Conservation (phyloP, 495 filamentous ascomycete species). For the Aspergillus cristatus region DNA sequence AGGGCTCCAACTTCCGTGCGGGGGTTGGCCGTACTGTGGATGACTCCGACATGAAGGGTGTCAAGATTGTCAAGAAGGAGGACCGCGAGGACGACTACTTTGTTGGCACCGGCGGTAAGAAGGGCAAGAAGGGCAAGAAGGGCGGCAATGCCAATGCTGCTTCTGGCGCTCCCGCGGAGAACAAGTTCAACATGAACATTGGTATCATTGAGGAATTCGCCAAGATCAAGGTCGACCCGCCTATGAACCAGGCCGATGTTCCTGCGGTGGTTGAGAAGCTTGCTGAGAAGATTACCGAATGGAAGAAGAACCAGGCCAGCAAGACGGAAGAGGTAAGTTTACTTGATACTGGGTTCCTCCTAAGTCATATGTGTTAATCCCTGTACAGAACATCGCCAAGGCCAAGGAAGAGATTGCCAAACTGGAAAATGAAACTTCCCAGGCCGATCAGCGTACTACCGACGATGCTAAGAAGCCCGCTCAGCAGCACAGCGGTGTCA, state of each 20-base stretch:
- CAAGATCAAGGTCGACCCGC: slow-evolving; percentile 75
- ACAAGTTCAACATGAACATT: slow-evolving; percentile 79
- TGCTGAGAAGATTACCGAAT: slow-evolving; percentile 81
- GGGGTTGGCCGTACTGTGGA: slow-evolving; percentile 75
- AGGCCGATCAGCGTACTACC: slow-evolving; percentile 23
- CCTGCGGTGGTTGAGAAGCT: slow-evolving; percentile 73
- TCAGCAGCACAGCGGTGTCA: slow-evolving; percentile 37
- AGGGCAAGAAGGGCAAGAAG: slow-evolving; percentile 85
- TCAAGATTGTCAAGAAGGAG: slow-evolving; percentile 66
- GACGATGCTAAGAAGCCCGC: slow-evolving; percentile 46
- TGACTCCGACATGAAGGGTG: slow-evolving; percentile 67
- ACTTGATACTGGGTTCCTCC: slow-evolving; percentile 1
- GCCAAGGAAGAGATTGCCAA: slow-evolving; percentile 59
- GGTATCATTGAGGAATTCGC: slow-evolving; percentile 84
- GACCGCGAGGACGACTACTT: slow-evolving; percentile 85
- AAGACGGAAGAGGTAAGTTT: slow-evolving; percentile 81
- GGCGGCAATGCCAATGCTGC: slow-evolving; percentile 42
- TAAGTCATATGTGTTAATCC: neutral
- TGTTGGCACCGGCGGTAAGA: slow-evolving; percentile 69
- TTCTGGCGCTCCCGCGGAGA: slow-evolving; percentile 28
- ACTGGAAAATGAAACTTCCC: slow-evolving; percentile 46
- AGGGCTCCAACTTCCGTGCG: slow-evolving; percentile 64
- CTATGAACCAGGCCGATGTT: slow-evolving; percentile 75
- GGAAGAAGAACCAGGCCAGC: slow-evolving; percentile 81
- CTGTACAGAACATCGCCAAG: slow-evolving; percentile 60